Evolutionary conservation across 345 rosid species (phyloP).

Genomic region (Aurinia saxatilis): DNA sequence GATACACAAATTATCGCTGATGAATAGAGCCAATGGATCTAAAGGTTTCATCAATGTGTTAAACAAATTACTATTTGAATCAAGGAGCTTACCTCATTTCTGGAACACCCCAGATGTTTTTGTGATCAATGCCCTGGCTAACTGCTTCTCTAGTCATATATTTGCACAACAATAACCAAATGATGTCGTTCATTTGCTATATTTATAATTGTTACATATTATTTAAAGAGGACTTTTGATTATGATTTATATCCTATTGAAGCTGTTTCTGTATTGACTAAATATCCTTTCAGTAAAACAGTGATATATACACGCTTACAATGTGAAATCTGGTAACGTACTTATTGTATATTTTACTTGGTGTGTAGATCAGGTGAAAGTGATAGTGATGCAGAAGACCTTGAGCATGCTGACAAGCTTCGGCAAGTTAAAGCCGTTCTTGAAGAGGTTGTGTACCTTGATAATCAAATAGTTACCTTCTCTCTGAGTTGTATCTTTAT

Average conservation of each 20-base stretch:
- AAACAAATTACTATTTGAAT: background rate
- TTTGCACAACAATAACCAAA: background rate
- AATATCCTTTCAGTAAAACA: background rate
- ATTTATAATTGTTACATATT: background rate
- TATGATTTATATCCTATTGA: background rate
- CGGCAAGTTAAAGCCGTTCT: slow-evolving; percentile 98
- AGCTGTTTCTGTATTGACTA: background rate
- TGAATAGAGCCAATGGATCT: background rate
- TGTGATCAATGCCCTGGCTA: background rate
- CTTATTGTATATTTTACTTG: slow-evolving; percentile 16
- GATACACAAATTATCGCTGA: background rate
- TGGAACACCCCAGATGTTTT: background rate
- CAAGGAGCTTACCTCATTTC: slow-evolving; percentile 1
- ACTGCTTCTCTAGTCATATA: background rate
- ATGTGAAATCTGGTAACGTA: background rate
- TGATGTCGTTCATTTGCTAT: background rate
- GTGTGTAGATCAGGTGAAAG: slow-evolving; percentile 72
- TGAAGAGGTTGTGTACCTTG: slow-evolving; percentile 63
- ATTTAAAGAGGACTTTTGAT: background rate
- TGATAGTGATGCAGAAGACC: slow-evolving; percentile 97
- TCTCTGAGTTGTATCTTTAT: slow-evolving; percentile 2
- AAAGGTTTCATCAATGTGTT: background rate
- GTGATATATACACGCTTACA: background rate
- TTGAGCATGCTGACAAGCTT: slow-evolving; percentile 99
- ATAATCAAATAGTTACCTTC: background rate